phyloP scores from a whole-genome alignment of 495 filamentous ascomycete genomes.

The Rostrohypoxylon terebratum region DNA sequence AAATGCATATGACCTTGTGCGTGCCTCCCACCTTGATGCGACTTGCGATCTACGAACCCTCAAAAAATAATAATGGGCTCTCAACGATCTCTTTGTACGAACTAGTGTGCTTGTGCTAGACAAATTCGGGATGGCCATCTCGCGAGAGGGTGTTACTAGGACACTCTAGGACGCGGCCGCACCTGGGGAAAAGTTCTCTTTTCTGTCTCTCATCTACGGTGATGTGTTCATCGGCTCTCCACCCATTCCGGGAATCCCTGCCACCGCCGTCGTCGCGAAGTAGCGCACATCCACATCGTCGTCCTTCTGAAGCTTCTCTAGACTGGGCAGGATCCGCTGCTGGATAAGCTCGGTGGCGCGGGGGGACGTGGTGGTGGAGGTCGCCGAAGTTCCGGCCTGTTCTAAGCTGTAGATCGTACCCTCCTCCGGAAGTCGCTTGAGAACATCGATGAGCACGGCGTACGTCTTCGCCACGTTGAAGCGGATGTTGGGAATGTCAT shows the following conservation, averaged over 20 bases:
- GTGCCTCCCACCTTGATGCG: slow-evolving; percentile 20
- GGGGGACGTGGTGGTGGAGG: slow-evolving; percentile 69
- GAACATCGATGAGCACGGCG: slow-evolving; percentile 83
- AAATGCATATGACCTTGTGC: slow-evolving; percentile 40
- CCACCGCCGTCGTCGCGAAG: slow-evolving; percentile 75
- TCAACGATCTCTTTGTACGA: slow-evolving; percentile 26
- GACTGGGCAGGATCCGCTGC: slow-evolving; percentile 84
- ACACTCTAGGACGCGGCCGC: slow-evolving; percentile 44
- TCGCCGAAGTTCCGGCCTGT: slow-evolving; percentile 72
- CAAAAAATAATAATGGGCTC: slow-evolving; percentile 16
- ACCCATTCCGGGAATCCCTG: slow-evolving; percentile 54
- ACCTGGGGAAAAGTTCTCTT: slow-evolving; percentile 42
- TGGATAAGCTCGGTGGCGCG: slow-evolving; percentile 85
- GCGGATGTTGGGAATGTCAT: slow-evolving; percentile 98
- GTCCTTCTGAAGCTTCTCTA: slow-evolving; percentile 95
- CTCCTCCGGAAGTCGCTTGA: slow-evolving; percentile 87
- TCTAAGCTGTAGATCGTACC: slow-evolving; percentile 87
- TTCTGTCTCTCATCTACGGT: slow-evolving; percentile 60
- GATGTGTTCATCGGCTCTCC: slow-evolving; percentile 71
- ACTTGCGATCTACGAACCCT: slow-evolving; percentile 33
- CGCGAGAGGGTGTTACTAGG: slow-evolving; percentile 43
- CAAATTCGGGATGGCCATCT: slow-evolving; percentile 34
- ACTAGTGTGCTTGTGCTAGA: slow-evolving; percentile 20
- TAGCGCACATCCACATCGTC: slow-evolving; percentile 98
- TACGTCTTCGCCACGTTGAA: slow-evolving; percentile 99